phyloP scores from a whole-genome alignment of 257 asterid genomes.

The Jaltomata sinuosa region DNA sequence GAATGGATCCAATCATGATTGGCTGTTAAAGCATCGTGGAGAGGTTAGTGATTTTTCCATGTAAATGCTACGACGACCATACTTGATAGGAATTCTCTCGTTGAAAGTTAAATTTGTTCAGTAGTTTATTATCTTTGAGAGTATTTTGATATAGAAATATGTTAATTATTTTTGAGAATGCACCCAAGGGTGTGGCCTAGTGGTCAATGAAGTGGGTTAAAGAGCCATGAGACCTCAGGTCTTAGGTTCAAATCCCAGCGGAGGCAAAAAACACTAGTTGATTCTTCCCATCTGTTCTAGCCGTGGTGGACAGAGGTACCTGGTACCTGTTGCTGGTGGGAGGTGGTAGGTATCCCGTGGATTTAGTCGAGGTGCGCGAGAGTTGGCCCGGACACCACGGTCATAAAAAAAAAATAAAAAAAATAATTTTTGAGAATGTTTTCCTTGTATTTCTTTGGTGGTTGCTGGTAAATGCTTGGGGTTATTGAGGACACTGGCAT shows the following conservation, averaged over 20 bases:
- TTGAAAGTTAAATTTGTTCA: not conserved
- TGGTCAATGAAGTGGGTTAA: too few species aligned
- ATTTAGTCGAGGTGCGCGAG: too few species aligned
- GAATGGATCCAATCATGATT: slow-evolving; percentile 38
- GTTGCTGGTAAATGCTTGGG: not conserved
- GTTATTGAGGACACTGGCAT: not conserved
- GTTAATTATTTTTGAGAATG: not conserved
- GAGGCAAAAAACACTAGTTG: too few species aligned
- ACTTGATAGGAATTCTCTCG: not conserved
- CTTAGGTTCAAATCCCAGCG: too few species aligned
- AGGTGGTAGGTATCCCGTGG: too few species aligned
- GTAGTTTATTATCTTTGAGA: not conserved
- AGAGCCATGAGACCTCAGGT: too few species aligned
- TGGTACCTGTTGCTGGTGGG: too few species aligned
- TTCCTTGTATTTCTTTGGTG: not conserved
- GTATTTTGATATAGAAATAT: not conserved
- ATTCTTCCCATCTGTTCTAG: too few species aligned
- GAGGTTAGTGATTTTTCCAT: slow-evolving; percentile 51
- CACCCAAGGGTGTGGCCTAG: too few species aligned
- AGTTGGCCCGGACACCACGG: too few species aligned
- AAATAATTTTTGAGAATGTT: not conserved
- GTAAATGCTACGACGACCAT: not conserved
- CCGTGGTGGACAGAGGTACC: too few species aligned
- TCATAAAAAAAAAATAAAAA: too few species aligned
- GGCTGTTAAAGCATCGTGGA: slow-evolving; percentile 59